Conservation (phyloP, 2,329 filamentous ascomycete species). For the Colletotrichum abscissum region DNA sequence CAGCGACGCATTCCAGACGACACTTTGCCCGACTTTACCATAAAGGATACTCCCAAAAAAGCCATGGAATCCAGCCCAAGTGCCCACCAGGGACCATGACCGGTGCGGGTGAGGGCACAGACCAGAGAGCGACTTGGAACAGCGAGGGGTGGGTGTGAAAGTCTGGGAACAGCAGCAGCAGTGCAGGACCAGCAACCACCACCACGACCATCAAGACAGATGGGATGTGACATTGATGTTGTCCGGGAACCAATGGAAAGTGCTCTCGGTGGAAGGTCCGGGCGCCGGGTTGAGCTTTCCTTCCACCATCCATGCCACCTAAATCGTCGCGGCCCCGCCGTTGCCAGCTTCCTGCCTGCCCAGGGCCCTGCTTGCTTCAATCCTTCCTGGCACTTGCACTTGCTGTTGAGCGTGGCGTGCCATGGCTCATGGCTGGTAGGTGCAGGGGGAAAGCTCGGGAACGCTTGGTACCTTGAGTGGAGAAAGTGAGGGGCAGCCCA, state of each 20-base stretch:
- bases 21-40: neutral
- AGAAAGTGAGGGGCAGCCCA: slow-evolving; percentile 13
- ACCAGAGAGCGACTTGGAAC: neutral
- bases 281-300: neutral
- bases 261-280: slow-evolving; percentile 7
- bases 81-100: slow-evolving; percentile 19
- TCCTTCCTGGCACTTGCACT: no score
- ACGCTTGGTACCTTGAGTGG: slow-evolving; percentile 10
- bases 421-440: slow-evolving; percentile 11
- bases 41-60: neutral
- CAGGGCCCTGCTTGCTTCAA: neutral
- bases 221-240: slow-evolving; percentile 16
- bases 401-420: neutral
- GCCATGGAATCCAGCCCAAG: neutral
- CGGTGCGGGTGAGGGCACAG: neutral
- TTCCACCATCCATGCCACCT: neutral
- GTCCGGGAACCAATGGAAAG: slow-evolving; percentile 11
- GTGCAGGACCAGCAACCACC: neutral
- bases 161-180: neutral
- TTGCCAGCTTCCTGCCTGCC: neutral
- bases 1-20: slow-evolving; percentile 8
- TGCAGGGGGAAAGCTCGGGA: slow-evolving; percentile 28
- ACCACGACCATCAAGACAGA: neutral
- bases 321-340: neutral
- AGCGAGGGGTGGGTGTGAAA: neutral